Evolutionary conservation across 768 basidiomycete genomes (phyloP).

Genomic region (Kwoniella heveanensis): DNA sequence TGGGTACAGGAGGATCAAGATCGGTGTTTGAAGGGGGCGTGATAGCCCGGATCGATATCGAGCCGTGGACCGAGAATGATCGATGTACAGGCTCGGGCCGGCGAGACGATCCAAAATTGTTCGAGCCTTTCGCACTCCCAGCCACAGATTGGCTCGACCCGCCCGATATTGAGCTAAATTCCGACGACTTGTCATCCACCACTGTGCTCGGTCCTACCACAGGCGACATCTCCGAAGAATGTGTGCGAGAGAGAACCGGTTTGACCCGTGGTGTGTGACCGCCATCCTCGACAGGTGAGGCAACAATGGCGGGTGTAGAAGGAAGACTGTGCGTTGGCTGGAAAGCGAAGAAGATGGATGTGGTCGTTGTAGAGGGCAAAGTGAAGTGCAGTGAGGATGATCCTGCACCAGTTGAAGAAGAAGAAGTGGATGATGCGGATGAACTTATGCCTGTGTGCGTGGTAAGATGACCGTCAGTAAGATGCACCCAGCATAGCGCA

Average conservation of each 20-base stretch:
- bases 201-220: conserved; percentile 5
- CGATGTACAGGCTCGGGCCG: conserved; percentile 41
- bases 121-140: conserved; percentile 13
- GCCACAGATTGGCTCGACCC: conserved; percentile 29
- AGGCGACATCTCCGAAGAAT: conserved; percentile 31
- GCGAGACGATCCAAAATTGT: conserved; percentile 11
- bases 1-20: neutral
- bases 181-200: conserved; percentile 13
- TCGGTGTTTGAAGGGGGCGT: conserved; percentile 2
- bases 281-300: conserved; percentile 19
- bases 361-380: conserved; percentile 28
- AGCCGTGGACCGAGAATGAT: conserved; percentile 45
- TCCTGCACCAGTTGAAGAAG: conserved; percentile 26
- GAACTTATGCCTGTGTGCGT: conserved; percentile 16
- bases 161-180: conserved; percentile 26
- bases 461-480: neutral
- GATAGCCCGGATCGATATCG: conserved; percentile 39
- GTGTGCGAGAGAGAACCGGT: conserved; percentile 29
- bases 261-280: conserved; percentile 41
- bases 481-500: neutral
- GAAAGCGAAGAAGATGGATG: conserved; percentile 41
- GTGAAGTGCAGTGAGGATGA: conserved; percentile 21
- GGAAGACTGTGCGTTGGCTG: conserved; percentile 27
- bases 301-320: conserved; percentile 10
- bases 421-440: conserved; percentile 38